Base-by-base conservation (phyloP, 257 asterid genomes). In the Solanum sitiens region DNA sequence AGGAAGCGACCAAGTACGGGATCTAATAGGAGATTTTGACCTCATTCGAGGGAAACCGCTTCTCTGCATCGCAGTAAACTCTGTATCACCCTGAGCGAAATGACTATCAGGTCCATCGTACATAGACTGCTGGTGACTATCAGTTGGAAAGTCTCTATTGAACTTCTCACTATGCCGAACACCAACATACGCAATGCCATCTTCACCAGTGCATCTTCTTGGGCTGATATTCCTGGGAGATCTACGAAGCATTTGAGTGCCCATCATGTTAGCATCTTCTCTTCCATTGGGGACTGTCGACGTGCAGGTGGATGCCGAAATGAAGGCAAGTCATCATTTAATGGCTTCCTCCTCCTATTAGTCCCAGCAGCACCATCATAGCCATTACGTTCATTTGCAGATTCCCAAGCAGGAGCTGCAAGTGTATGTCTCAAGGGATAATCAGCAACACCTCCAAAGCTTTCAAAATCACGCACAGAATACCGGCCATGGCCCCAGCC, bases 21-120 rank as follows among this genome's bases (percentile, higher is more conserved):
- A 91, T 88, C 94, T 90, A 77, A 87, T 89, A 2, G 97, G 98
- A 80, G 98, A 96, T 87, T 94, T 94, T 33, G 96, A 92, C 50
- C 87, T 90, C 87, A 89, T 87, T 83, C 91, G 94, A 84, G 93
- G 89, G 87, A 91, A 93, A 14, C 92, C 92, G 86, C 94, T 92
- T 87, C 98, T 91, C 39, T 37, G 39, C 39, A 37, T 37, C 3
- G 42, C 42, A 39, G 37, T 35, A 35, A 35, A 35, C 37, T 92
- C 87, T 86, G 93, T 90, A 83, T 92, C 93, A 42, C 95, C 95
- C 39, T 92, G 91, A 27, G 73, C 71, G 59, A 89, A 87, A 77
- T 90, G 98, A 87, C 90, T 89, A 40, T 92, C 94, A 32, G 85
- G 86, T 67, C 93, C 94, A 2, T 94, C 91, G 23, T 91, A 94